Evolutionary conservation across 768 basidiomycete genomes (phyloP), one percentile per base, ranked within the genome.

Genomic region (Podaxis sp.): DNA sequence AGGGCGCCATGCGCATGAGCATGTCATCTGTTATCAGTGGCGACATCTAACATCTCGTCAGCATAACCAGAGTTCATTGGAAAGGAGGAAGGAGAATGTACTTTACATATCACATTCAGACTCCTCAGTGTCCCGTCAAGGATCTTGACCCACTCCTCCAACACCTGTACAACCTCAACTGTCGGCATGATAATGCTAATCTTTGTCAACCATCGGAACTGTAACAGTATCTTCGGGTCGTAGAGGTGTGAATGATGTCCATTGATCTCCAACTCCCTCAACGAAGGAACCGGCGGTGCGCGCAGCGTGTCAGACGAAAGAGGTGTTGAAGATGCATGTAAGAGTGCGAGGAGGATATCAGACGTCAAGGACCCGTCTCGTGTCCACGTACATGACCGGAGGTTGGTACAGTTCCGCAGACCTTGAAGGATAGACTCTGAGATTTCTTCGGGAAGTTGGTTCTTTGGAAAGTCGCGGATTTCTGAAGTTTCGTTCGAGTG

Each of bases 131-230:
- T 81, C 27, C 67, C 49, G 0, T 79, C 78, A 2, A 79, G 83
- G 8, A 70, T 59, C 9, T 67, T 68, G 13, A 85, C 70, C 90
- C 90, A 91, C 2, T 70, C 52, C 1, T 73, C 74, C 22, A 93
- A 69, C 5, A 80, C 72, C 38, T 75, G 71, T 22, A 87, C 75
- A 7, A 92, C 85, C 2, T 73, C 70, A 0, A 68, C 67, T 61
- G 84, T 87, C 13, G 91, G 91, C 91, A 92, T 91, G 55, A 93
- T 91, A 60, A 94, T 70, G 1, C 84, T 82, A 56, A 94, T 76
- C 66, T 80, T 83, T 9, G 73, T 74, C 40, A 93, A 74, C 19
- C 70, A 74, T n/a, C 69, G 74, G 68, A 93, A 88, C 1, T 66
- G 73, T 8, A 75, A 62, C 2, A 94, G 77, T 4, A 84, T 66